Base-by-base conservation (phyloP, 129 eudicot genomes). In the Solidago caesia region DNA sequence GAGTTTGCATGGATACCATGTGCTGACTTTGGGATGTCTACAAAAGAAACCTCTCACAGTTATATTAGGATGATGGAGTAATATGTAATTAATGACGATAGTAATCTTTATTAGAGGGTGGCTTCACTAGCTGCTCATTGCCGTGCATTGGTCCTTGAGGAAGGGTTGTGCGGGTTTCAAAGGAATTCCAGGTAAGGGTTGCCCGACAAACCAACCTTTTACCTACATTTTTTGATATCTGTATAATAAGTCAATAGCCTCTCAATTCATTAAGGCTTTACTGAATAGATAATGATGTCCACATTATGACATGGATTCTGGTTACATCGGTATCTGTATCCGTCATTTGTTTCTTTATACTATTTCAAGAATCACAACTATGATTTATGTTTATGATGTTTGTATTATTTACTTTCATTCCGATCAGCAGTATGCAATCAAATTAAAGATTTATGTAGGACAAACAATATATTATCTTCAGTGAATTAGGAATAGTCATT, bases 401-500 rank as follows among this genome's bases (percentile, higher is more conserved):
- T 4, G 8, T 61, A 5, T 61, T 61, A 15, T 61, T 61, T 9
- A 11, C 41, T 4, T 25, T 12, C 7, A 61, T 61, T n/a, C 67
- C 9, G 43, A 29, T 61, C 8, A 33, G 67, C 16, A 25, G 5
- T 52, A 52, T 52, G 14, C 9, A 8, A 61, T 29, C 45, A 11
- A 29, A 11, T 49, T 45, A 15, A 15, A 61, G 16, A 47, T 70
- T 39, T 44, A 62, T 12, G 61, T 25, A 61, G 48, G 10, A 71
- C 42, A 21, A 44, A 26, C 65, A 48, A 59, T 29, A 62, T 55
- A 51, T 43, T 12, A 52, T 46, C 11, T 14, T 6, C 68, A 14
- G 59, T 72, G 41, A 62, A 66, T 80, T 58, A 57, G 64, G 33
- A 64, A 44, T 14, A n/a, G 21, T 69, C 48, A 66, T 63, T 55